Evolutionary conservation across 768 basidiomycete genomes (phyloP).

Genomic region (Tephrocybe sp.): DNA sequence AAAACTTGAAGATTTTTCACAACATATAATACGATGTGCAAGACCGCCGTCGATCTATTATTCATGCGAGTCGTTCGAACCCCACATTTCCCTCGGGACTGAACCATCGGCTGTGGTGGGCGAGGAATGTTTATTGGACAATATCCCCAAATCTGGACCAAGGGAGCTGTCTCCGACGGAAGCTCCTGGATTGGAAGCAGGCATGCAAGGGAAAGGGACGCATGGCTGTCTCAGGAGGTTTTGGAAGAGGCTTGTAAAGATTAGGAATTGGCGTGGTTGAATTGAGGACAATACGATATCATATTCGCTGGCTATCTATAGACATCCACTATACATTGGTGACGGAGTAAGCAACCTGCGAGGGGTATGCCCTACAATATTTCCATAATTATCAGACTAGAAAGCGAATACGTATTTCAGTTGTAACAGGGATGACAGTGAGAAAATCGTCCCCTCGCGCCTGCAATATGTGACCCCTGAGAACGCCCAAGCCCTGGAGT

Average conservation of each 20-base stretch:
- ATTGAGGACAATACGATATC: too few relatives aligned
- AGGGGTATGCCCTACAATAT: too few relatives aligned
- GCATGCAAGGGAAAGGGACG: neutral
- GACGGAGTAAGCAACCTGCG: too few relatives aligned
- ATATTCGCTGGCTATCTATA: too few relatives aligned
- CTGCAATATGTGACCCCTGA: neutral
- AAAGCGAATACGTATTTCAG: too few relatives aligned
- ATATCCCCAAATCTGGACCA: too few relatives aligned
- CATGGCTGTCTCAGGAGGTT: neutral
- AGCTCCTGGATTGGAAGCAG: too few relatives aligned
- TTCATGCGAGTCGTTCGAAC: neutral
- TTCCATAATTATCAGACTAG: too few relatives aligned
- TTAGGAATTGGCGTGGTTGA: neutral
- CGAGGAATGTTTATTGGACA: too few relatives aligned
- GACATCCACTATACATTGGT: too few relatives aligned
- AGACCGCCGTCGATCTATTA: neutral
- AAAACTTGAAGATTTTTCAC: neutral
- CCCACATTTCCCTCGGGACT: neutral
- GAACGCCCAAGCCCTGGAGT: constrained; percentile 1
- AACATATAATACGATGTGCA: neutral
- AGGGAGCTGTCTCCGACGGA: too few relatives aligned
- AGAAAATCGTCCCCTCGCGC: constrained; percentile 1
- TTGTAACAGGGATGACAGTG: neutral
- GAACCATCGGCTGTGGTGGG: too few relatives aligned
- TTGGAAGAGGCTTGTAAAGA: neutral